Percentiles rank a stretch among this genome's conserved stretches.
Evolutionary conservation across 164 flowering plant species (phyloP).

Genomic region (Magnolia kwangsiensis): DNA sequence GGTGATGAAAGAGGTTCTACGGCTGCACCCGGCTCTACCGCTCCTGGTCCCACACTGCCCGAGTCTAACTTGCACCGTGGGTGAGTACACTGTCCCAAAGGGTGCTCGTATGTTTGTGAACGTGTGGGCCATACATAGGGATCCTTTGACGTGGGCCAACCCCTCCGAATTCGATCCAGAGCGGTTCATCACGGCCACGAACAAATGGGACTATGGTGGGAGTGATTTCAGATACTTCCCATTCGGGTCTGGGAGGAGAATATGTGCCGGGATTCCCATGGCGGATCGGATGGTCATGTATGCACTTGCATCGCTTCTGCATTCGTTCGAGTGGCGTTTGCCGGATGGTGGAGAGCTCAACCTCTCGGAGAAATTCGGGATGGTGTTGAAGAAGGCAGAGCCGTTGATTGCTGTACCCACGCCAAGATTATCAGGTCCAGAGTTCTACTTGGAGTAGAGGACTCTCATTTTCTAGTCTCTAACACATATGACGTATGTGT

Average conservation of each 20-base stretch:
- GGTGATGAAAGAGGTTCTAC: constrained; percentile 42
- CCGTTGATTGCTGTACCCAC: constrained; percentile 53
- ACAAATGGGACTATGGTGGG: constrained; percentile 45
- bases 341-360: constrained; percentile 39
- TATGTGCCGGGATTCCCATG: constrained; percentile 64
- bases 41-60: constrained; percentile 60
- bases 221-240: constrained; percentile 60
- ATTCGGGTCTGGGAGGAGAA: constrained; percentile 73
- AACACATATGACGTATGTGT: no score
- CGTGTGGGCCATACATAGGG: constrained; percentile 71
- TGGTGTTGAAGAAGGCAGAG: constrained; percentile 45
- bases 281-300: constrained; percentile 61
- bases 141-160: constrained; percentile 32
- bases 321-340: constrained; percentile 63
- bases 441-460: constrained; percentile 12
- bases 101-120: constrained; percentile 57
- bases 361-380: constrained; percentile 59
- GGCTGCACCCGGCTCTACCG: constrained; percentile 46
- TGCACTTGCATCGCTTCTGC: constrained; percentile 49
- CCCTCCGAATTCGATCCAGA: constrained; percentile 11
- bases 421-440: constrained; percentile 40
- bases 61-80: constrained; percentile 37
- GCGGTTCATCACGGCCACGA: constrained; percentile 34
- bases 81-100: constrained; percentile 51
- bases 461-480: neutral